phyloP scores from a whole-genome alignment of 2,329 filamentous ascomycete genomes.

The Juglanconis oblonga region DNA sequence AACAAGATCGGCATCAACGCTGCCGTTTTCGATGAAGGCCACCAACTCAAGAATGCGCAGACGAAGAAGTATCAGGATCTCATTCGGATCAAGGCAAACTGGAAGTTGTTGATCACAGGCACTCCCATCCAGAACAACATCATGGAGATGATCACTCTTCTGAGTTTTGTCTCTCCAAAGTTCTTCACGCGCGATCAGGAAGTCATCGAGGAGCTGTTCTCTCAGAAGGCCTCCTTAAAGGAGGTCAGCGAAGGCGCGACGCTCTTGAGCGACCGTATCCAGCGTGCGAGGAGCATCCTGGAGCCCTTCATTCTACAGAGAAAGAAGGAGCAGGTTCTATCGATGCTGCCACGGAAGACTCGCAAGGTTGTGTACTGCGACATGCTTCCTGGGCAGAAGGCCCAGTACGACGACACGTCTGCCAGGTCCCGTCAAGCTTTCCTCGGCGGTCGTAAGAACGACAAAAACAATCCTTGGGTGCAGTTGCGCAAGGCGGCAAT shows the following conservation, averaged over 20 bases:
- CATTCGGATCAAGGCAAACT: slow-evolving; percentile 72
- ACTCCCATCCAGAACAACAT: slow-evolving; percentile 95
- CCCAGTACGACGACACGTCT: slow-evolving; percentile 67
- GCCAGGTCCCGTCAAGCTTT: slow-evolving; percentile 62
- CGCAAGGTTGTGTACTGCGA: slow-evolving; percentile 77
- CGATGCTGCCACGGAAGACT: slow-evolving; percentile 76
- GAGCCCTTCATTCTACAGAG: slow-evolving; percentile 92
- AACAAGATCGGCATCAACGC: slow-evolving; percentile 47
- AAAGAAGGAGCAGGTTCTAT: slow-evolving; percentile 89
- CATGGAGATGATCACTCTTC: slow-evolving; percentile 82
- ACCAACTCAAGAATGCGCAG: slow-evolving; percentile 84
- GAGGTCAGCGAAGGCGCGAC: slow-evolving; percentile 78
- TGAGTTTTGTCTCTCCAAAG: slow-evolving; percentile 89
- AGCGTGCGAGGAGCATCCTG: slow-evolving; percentile 84
- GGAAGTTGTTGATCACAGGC: slow-evolving; percentile 82
- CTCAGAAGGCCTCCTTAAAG: slow-evolving; percentile 82
- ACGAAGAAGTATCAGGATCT: slow-evolving; percentile 80
- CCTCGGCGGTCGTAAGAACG: slow-evolving; percentile 50
- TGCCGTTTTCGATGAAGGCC: slow-evolving; percentile 88
- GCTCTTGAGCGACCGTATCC: slow-evolving; percentile 82
- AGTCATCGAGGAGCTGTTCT: slow-evolving; percentile 83
- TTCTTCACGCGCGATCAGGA: slow-evolving; percentile 77
- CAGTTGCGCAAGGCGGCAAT: slow-evolving; percentile 89
- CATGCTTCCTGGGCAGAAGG: slow-evolving; percentile 68
- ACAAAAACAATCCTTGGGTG: slow-evolving; percentile 75